Evolutionary conservation across 2,329 filamentous ascomycete species (phyloP), one percentile per base, ranked within the genome.

Genomic region (Botrytis cinerea): DNA sequence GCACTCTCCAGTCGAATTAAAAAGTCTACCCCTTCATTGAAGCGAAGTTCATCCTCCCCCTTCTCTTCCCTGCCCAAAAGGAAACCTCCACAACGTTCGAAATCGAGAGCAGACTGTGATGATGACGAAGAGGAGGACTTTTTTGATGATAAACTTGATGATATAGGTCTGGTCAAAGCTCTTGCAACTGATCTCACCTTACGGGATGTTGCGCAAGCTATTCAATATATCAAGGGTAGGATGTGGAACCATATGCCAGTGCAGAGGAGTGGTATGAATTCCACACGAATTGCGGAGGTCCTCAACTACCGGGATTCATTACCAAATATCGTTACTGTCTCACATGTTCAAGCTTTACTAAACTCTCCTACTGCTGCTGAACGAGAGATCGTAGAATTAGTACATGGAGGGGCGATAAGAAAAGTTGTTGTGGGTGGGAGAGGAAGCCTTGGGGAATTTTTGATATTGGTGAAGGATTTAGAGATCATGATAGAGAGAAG

Each of bases 221-320:
- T 93, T 79, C 84, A 86, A 70, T 88, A 91, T 81, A 87, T 91
- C 68, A 87, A 86, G 54, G 82, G 80, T 32, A 84, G 83, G 78
- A 92, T 92, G 87, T 94, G 93, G 83, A 86, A 85, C 57, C 83
- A 87, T 1, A 83, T 93, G 18, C 91, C 91, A 4, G 84, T 86
- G 32, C 83, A 82, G 62, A 83, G 83, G 14, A 84, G 86, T 0
- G 91, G 91, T 35, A 89, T 94, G 86, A 87, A 85, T 77, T 90
- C 89, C 8, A 87, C 86, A 32, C 85, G 90, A 18, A 89, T 90
- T 22, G 85, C 90, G 3, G 87, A 91, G 78, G 83, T 92, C 25
- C 84, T 93, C 70, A 88, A 90, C 75, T 90, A 88, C 79, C 85
- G 91, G 28, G 82, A 81, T 46, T 82, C 82, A 22, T 81, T 93